Evolutionary conservation across 2,329 filamentous ascomycete genomes (phyloP).

Genomic region (Aureobasidium uvarum): DNA sequence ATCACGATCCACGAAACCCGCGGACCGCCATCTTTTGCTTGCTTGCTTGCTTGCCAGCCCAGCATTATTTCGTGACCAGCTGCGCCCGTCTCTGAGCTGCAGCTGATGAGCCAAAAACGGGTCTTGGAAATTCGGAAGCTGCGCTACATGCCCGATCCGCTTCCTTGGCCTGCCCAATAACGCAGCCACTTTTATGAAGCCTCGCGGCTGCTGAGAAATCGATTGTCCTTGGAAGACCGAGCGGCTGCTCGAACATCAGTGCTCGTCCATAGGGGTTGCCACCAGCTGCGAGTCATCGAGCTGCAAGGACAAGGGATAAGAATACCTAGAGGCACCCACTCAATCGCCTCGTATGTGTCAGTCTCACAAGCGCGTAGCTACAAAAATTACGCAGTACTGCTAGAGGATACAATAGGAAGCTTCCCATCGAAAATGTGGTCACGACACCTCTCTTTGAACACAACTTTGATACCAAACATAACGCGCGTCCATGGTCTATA

Average conservation of each 20-base stretch:
- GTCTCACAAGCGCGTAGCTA: background rate
- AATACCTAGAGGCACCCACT: background rate
- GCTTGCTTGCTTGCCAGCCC: slow-evolving; percentile 1
- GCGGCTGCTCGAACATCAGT: slow-evolving; percentile 3
- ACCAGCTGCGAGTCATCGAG: background rate
- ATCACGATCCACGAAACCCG: slow-evolving; percentile 4
- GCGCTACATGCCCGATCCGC: slow-evolving; percentile 1
- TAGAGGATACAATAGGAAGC: background rate
- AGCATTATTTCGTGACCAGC: slow-evolving; percentile 8
- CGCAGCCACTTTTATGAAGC: slow-evolving; percentile 14
- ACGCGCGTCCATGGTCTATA: background rate
- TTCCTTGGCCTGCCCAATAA: slow-evolving; percentile 22
- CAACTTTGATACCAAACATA: background rate
- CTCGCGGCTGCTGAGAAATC: slow-evolving; percentile 14
- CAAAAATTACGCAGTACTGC: background rate
- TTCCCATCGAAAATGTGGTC: background rate
- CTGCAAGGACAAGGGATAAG: background rate
- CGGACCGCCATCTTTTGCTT: background rate
- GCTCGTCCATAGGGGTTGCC: slow-evolving; percentile 5
- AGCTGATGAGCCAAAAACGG: slow-evolving; percentile 12
- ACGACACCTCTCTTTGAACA: background rate
- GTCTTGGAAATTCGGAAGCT: slow-evolving; percentile 4
- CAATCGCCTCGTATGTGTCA: background rate
- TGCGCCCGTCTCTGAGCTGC: slow-evolving; percentile 16
- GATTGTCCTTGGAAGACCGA: background rate